Conservation (phyloP, 2,329 filamentous ascomycete species). For the Botrytis aclada region DNA sequence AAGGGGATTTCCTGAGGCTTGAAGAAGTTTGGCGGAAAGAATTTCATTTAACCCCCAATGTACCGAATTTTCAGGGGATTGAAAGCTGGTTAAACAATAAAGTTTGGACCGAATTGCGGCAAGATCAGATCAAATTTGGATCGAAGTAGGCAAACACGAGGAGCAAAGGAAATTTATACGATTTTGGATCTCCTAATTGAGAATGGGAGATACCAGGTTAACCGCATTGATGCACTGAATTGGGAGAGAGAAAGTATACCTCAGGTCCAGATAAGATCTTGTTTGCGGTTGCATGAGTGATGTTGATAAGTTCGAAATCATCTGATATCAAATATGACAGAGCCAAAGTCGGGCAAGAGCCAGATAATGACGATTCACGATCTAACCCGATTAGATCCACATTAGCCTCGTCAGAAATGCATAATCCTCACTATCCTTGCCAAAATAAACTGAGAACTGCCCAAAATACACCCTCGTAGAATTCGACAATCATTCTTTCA, state of each 20-base stretch:
- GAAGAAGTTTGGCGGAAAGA: neutral
- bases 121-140: neutral
- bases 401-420: constrained; percentile 1
- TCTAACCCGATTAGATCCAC: constrained; percentile 1
- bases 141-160: neutral
- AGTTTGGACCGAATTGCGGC: neutral
- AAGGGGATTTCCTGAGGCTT: neutral
- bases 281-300: neutral
- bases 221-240: neutral
- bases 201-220: neutral
- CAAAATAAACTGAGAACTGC: neutral
- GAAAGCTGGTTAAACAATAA: neutral
- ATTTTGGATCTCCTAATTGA: neutral
- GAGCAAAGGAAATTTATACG: neutral
- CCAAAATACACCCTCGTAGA: neutral
- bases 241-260: neutral
- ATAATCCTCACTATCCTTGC: neutral
- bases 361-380: neutral
- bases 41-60: neutral
- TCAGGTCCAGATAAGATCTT: neutral
- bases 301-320: neutral
- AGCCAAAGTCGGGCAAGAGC: neutral
- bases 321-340: neutral
- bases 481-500: neutral
- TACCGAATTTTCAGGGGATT: neutral